phyloP scores from a whole-genome alignment of 257 asterid genomes.

The Nicotiana obtusifolia region DNA sequence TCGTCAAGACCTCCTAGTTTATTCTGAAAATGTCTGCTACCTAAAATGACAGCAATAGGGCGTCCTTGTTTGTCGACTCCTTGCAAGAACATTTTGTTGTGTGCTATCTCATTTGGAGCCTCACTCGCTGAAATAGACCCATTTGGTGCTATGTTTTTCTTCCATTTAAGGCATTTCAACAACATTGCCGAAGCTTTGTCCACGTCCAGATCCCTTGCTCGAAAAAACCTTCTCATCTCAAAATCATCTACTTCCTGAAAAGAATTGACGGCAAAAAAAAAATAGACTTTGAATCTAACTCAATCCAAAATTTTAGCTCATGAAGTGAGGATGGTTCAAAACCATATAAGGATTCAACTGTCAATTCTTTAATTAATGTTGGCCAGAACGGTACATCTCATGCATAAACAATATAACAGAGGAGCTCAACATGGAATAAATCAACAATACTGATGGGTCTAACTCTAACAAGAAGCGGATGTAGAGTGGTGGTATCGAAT shows the following conservation, averaged over 20 bases:
- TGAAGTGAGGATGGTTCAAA: neutral
- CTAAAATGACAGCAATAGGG: slow-evolving; percentile 57
- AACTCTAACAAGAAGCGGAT: no score
- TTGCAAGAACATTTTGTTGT: slow-evolving; percentile 63
- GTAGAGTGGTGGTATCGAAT: no score
- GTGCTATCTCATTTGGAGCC: slow-evolving; percentile 42
- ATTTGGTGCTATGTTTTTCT: slow-evolving; percentile 42
- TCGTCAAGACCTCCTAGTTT: slow-evolving; percentile 54
- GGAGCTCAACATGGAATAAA: neutral
- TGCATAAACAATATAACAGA: neutral
- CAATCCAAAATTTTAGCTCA: neutral
- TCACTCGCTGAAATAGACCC: slow-evolving; percentile 44
- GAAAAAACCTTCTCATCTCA: slow-evolving; percentile 64
- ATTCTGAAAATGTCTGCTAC: slow-evolving; percentile 43
- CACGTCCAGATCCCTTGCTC: slow-evolving; percentile 51
- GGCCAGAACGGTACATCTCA: neutral
- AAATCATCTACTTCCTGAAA: slow-evolving; percentile 54
- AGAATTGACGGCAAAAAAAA: neutral
- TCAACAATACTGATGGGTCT: neutral
- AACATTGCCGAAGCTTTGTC: slow-evolving; percentile 60
- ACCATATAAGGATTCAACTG: neutral
- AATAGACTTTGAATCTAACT: neutral
- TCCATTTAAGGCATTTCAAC: slow-evolving; percentile 52
- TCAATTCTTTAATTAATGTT: neutral
- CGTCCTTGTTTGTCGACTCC: slow-evolving; percentile 63